Percentiles rank a stretch among this genome's conserved stretches.
Conservation (phyloP, 768 basidiomycete species). For the Lactarius akahatsu region DNA sequence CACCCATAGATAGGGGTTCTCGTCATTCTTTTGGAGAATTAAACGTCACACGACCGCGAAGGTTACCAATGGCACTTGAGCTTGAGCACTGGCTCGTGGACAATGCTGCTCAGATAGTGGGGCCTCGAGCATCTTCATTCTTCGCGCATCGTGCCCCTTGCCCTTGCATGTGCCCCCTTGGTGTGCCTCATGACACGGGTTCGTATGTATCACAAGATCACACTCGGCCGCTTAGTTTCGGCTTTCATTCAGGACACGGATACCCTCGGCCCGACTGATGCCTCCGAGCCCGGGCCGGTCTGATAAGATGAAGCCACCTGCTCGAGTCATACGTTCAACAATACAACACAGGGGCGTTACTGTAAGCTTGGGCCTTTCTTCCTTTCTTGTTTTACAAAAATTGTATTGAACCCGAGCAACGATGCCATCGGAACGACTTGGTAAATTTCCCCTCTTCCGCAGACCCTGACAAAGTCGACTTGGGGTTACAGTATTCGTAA, state of each 20-base stretch:
- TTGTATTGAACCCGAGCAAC: not conserved
- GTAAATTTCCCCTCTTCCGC: not conserved
- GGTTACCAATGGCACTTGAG: no score
- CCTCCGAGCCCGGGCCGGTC: not conserved
- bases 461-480: not conserved
- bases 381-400: not conserved
- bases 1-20: not conserved
- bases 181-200: not conserved
- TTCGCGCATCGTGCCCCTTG: not conserved
- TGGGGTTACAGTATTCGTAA: slow-evolving; percentile 73
- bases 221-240: not conserved
- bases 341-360: not conserved
- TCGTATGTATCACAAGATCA: slow-evolving; percentile 2
- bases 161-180: not conserved
- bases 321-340: not conserved
- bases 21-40: not conserved
- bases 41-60: not conserved
- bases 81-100: no score
- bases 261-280: not conserved
- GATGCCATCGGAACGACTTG: slow-evolving; percentile 12
- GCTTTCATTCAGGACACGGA: no score
- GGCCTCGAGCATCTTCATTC: not conserved
- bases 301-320: not conserved
- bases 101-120: no score
- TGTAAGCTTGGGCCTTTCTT: not conserved